Evolutionary conservation across 1,139 yeast genomes (phyloP).

Genomic region (Zygosaccharomyces sapae): DNA sequence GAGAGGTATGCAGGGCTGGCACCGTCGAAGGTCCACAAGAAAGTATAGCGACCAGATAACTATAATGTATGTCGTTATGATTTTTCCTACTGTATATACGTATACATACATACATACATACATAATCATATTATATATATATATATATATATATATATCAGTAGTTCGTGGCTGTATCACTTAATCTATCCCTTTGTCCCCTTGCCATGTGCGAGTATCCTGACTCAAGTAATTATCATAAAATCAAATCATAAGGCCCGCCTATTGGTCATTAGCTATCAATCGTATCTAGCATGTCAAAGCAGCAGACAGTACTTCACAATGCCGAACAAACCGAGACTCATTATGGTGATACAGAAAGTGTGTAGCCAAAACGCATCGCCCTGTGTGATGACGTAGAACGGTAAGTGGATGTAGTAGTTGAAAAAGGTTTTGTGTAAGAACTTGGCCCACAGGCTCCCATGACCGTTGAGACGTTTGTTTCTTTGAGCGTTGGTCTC

Average conservation of each 20-base stretch:
- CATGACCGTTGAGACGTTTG: slow-evolving; percentile 9
- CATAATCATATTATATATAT: no score
- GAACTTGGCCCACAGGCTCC: slow-evolving; percentile 12
- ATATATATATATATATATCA: no score
- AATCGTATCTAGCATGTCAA: not conserved
- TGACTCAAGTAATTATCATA: no score
- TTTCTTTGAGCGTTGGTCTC: slow-evolving; percentile 17
- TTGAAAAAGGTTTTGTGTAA: slow-evolving; percentile 38
- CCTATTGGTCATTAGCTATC: not conserved
- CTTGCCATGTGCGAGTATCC: no score
- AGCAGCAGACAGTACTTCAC: slow-evolving; percentile 28
- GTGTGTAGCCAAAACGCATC: slow-evolving; percentile 40
- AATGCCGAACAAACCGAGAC: slow-evolving; percentile 33
- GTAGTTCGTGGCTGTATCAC: no score
- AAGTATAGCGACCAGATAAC: no score
- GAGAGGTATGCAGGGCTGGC: no score
- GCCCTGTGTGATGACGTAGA: slow-evolving; percentile 40
- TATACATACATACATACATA: no score
- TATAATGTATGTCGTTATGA: no score
- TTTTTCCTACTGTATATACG: no score
- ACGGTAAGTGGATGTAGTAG: slow-evolving; percentile 42
- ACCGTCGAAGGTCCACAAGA: no score
- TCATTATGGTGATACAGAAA: slow-evolving; percentile 35
- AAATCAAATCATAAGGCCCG: not conserved
- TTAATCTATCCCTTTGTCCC: no score